Evolutionary conservation across 805 yeast species (phyloP).

Genomic region (Zygosaccharomyces kombuchaensis): DNA sequence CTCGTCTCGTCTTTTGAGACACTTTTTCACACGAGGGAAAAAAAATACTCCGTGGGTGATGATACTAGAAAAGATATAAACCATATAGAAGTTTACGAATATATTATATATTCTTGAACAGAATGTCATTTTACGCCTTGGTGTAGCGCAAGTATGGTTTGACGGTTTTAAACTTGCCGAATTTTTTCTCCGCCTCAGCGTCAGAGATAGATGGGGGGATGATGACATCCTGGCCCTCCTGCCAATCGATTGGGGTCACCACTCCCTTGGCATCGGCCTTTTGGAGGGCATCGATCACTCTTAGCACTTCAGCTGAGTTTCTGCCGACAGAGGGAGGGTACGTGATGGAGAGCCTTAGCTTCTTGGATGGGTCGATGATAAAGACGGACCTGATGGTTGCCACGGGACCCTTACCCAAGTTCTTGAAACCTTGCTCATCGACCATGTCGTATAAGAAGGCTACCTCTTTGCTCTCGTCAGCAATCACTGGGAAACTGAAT

Average conservation of each 20-base stretch:
- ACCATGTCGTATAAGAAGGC: constrained; percentile 84
- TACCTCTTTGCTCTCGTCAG: constrained; percentile 80
- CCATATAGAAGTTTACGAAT: neutral
- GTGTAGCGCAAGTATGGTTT: constrained; percentile 87
- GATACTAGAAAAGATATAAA: constrained; percentile 1
- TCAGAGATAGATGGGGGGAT: constrained; percentile 82
- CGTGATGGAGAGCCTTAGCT: constrained; percentile 77
- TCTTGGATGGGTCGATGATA: constrained; percentile 86
- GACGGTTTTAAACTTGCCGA: constrained; percentile 79
- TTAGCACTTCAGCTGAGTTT: constrained; percentile 86
- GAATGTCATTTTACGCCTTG: constrained; percentile 30
- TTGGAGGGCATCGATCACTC: constrained; percentile 87
- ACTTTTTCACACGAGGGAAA: neutral
- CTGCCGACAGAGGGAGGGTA: constrained; percentile 95
- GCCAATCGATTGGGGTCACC: constrained; percentile 92
- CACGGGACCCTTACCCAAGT: constrained; percentile 66
- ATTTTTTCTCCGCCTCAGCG: constrained; percentile 73
- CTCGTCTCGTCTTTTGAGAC: constrained; percentile 2
- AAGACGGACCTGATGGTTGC: constrained; percentile 90
- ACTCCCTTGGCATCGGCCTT: constrained; percentile 76
- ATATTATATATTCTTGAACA: neutral
- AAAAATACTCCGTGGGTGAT: constrained; percentile 1
- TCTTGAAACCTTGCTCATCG: constrained; percentile 77
- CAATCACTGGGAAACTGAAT: constrained; percentile 85
- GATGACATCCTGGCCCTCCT: constrained; percentile 83